A percentile compares a stretch with the other conserved stretches of the same genome.
phyloP scores from a whole-genome alignment of 1,284 basidiomycete genomes.

The Macrocybe sp. region DNA sequence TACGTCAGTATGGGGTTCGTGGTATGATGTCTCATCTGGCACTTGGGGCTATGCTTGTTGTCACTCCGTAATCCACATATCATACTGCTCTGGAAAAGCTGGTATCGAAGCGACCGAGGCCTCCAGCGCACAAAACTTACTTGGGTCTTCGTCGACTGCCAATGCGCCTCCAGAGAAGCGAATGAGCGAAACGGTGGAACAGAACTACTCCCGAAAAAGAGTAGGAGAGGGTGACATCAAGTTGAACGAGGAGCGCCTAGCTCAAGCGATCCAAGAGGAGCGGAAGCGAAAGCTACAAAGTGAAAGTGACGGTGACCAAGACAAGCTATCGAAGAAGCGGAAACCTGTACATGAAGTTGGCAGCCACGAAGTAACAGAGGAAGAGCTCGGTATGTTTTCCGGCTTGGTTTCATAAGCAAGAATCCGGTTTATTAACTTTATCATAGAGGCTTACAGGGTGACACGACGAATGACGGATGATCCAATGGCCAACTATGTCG shows the following conservation, averaged over 20 bases:
- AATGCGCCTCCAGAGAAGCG: conserved; percentile 15
- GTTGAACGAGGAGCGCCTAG: conserved; percentile 65
- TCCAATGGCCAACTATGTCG: conserved; percentile 86
- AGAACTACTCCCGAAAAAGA: conserved; percentile 62
- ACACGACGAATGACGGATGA: conserved; percentile 68
- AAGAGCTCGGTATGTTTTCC: conserved; percentile 73
- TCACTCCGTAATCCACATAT: conserved; percentile 81
- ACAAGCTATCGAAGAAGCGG: conserved; percentile 55
- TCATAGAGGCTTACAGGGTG: conserved; percentile 81
- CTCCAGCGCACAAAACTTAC: conserved; percentile 65
- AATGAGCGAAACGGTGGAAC: conserved; percentile 35
- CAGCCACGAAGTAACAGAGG: conserved; percentile 82
- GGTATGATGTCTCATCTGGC: conserved; percentile 70
- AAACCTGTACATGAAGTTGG: conserved; percentile 41
- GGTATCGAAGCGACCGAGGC: conserved; percentile 78
- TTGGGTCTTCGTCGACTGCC: conserved; percentile 36
- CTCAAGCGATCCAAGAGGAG: conserved; percentile 72
- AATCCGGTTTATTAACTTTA: conserved; percentile 12
- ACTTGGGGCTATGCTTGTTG: conserved; percentile 96
- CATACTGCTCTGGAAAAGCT: conserved; percentile 90
- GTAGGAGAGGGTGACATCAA: conserved; percentile 73
- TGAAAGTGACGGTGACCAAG: conserved; percentile 49
- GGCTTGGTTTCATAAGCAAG: not conserved
- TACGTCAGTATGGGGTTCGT: conserved; percentile 93
- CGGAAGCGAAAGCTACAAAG: conserved; percentile 61